Conservation (phyloP, 805 yeast species). For the Wickerhamomyces hampshirensis region DNA sequence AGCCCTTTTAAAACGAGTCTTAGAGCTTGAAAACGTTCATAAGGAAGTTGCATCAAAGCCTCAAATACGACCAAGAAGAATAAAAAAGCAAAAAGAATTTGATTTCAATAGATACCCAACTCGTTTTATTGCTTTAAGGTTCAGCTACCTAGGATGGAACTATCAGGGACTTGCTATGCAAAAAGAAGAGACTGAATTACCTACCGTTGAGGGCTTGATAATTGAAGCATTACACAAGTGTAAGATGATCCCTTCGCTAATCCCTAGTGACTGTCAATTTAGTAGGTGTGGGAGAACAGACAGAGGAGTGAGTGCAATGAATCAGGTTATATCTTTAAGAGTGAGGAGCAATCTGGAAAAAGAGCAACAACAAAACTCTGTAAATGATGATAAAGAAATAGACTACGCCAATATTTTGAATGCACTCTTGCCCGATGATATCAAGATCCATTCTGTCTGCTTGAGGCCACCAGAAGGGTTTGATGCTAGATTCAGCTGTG, state of each 20-base stretch:
- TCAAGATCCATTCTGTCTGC: conserved; percentile 76
- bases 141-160: conserved; percentile 92
- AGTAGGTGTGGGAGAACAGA: conserved; percentile 95
- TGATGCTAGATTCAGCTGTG: conserved; percentile 91
- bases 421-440: conserved; percentile 73
- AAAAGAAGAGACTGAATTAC: conserved; percentile 66
- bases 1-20: conserved; percentile 54
- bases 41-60: conserved; percentile 7
- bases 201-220: conserved; percentile 80
- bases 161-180: conserved; percentile 89
- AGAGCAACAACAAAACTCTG: conserved; percentile 57
- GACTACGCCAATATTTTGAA: conserved; percentile 76
- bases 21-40: conserved; percentile 43
- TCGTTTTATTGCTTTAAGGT: conserved; percentile 72
- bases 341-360: conserved; percentile 63
- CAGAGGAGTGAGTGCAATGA: conserved; percentile 95
- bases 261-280: conserved; percentile 62
- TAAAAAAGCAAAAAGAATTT: conserved; percentile 35
- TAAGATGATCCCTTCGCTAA: conserved; percentile 54
- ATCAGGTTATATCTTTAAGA: conserved; percentile 80
- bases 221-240: conserved; percentile 67
- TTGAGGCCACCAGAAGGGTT: conserved; percentile 78
- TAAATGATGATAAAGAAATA: conserved; percentile 61
- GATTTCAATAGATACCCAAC: conserved; percentile 61
- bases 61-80: conserved; percentile 8